A percentile compares a stretch with the other conserved stretches of the same genome.
Evolutionary conservation across 164 flowering plant genomes (phyloP).

Genomic region (Aristolochia fimbriata): DNA sequence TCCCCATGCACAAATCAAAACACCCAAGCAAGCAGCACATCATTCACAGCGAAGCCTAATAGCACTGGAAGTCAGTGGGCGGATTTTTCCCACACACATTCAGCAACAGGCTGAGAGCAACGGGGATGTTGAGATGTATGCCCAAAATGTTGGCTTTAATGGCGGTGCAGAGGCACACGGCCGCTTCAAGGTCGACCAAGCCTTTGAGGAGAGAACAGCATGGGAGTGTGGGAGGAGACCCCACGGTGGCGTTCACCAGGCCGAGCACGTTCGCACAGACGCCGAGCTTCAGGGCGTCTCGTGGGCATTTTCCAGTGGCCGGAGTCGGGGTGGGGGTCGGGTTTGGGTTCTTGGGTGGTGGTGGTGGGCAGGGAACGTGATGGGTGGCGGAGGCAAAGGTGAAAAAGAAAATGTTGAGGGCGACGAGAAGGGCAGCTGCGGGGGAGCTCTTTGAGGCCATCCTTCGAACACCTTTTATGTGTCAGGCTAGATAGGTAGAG

Average conservation of each 20-base stretch:
- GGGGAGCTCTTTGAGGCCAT: conserved; percentile 39
- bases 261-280: conserved; percentile 49
- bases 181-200: conserved; percentile 52
- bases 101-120: conserved; percentile 47
- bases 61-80: conserved; percentile 44
- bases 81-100: conserved; percentile 36
- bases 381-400: conserved; percentile 25
- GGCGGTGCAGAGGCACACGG: conserved; percentile 59
- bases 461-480: conserved; percentile 4
- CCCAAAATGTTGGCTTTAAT: conserved; percentile 50
- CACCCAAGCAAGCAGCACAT: background rate
- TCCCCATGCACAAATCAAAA: too few species aligned
- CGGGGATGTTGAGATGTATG: conserved; percentile 36
- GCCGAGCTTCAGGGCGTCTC: conserved; percentile 45
- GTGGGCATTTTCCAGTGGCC: conserved; percentile 29
- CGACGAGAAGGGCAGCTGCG: conserved; percentile 29
- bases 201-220: conserved; percentile 53
- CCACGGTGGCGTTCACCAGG: conserved; percentile 26
- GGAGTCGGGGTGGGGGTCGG: conserved; percentile 6
- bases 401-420: conserved; percentile 55
- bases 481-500: too few species aligned
- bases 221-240: conserved; percentile 30
- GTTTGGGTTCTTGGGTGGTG: conserved; percentile 1
- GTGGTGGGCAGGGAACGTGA: background rate
- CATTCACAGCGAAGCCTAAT: conserved; percentile 14